Base-by-base conservation (phyloP, 2,329 filamentous ascomycete genomes). In the Fonsecaea monophora region DNA sequence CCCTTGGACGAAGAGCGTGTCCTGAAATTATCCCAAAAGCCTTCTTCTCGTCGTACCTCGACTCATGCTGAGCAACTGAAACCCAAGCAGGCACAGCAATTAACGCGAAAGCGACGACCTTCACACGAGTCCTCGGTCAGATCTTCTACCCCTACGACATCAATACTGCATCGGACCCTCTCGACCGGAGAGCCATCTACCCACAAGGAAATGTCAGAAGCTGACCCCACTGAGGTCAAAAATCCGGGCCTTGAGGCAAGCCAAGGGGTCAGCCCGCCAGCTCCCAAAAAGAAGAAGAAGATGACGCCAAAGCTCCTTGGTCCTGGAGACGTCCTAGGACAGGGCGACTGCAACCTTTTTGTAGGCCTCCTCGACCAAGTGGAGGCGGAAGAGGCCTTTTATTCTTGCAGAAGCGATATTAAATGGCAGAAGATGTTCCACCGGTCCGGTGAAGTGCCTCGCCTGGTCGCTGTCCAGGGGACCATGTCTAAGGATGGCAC, bases 391-490 rank as follows among this genome's bases (percentile, higher is more conserved):
- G 60, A 80, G 85, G 69, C 66, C n/a, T 73, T 73, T 55, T 40
- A 64, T 34, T 62, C 64, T 21, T 68, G 69, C 35, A 71, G 64
- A 56, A 55, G 64, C 10, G 94, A 98, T 76, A 88, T 97, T 0
- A 82, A 85, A 71, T 99, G 94, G 93, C 90, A 94, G 75, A 90
- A 87, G 70, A 98, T 99, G 95, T 90, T 89, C 53, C 95, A 98
- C 73, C 90, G 94, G 71, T 92, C 92, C 38, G 94, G 95, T 32
- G 90, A 95, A 73, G 95, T 98, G 0, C 95, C 95, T 53, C 89
- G 95, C 42, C 86, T 97, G 1, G 92, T 98, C 6, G 93, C 92
- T 57, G 93, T 96, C 21, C 94, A 98, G 77, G 95, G 94, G 3
- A 82, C 85, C 15, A 82, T 93, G 35, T 83, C 83, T 45, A 75